These are phyloP conservation scores for Saitozyma sp. DNA, from an alignment of 768 basidiomycete genomes.

Conservation along the genomic window DNA sequence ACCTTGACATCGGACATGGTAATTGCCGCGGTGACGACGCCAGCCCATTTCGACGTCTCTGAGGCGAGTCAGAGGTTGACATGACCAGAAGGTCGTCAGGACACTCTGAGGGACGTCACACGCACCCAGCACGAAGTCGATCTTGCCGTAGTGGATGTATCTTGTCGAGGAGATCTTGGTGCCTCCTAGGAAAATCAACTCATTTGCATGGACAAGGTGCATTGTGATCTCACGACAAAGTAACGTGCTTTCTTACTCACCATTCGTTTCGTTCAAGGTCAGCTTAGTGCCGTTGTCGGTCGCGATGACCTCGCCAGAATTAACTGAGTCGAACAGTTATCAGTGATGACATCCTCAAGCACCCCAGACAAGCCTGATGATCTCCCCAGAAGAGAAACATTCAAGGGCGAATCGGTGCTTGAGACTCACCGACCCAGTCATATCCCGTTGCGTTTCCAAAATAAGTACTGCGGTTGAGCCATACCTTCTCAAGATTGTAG, in stretches of 20 bases:
- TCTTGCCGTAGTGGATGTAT: conserved; percentile 76
- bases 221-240: no score
- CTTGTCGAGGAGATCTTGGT: conserved; percentile 75
- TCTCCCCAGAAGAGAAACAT: no score
- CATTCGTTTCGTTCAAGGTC: conserved; percentile 61
- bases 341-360: no score
- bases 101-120: neutral
- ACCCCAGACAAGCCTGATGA: no score
- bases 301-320: conserved; percentile 23
- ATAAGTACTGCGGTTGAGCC: conserved; percentile 65
- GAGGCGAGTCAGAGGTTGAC: conserved; percentile 9
- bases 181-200: conserved; percentile 55
- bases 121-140: conserved; percentile 51
- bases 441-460: conserved; percentile 73
- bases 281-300: conserved; percentile 52
- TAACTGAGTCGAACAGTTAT: conserved; percentile 8
- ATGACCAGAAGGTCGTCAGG: neutral
- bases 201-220: no score
- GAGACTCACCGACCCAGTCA: conserved; percentile 52
- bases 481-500: conserved; percentile 60
- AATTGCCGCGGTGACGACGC: conserved; percentile 70
- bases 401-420: neutral
- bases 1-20: conserved; percentile 74
- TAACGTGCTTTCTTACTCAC: conserved; percentile 3
- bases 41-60: conserved; percentile 72